phyloP scores from a whole-genome alignment of 345 rosid species.

The Lepidium aucheri region DNA sequence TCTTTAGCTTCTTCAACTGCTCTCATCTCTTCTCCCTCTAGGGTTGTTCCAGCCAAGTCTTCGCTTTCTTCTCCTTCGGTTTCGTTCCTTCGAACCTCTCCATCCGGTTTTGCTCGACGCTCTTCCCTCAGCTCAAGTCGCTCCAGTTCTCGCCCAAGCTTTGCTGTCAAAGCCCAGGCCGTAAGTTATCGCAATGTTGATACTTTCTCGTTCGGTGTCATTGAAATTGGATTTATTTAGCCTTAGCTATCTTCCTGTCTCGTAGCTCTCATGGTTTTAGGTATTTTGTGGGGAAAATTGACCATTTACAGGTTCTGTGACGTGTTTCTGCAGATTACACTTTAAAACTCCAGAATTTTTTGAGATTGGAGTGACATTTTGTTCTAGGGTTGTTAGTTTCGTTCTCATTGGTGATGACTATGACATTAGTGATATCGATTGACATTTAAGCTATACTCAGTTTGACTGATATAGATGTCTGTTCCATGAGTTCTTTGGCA shows the following conservation, averaged over 20 bases:
- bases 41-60: slow-evolving; percentile 31
- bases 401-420: neutral
- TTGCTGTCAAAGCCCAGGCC: slow-evolving; percentile 50
- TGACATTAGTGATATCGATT: neutral
- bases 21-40: slow-evolving; percentile 47
- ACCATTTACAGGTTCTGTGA: neutral
- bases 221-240: neutral
- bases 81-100: slow-evolving; percentile 33
- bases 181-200: slow-evolving; percentile 29
- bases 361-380: neutral
- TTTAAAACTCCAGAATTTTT: neutral
- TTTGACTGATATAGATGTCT: neutral
- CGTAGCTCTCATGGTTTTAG: neutral
- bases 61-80: slow-evolving; percentile 29
- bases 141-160: slow-evolving; percentile 40
- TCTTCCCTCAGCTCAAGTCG: slow-evolving; percentile 32
- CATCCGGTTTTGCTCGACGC: slow-evolving; percentile 37
- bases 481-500: neutral
- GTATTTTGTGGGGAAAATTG: neutral
- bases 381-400: neutral
- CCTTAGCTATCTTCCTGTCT: neutral
- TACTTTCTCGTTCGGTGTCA: neutral
- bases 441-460: neutral
- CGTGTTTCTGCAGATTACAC: neutral
- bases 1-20: slow-evolving; percentile 56